phyloP scores from a whole-genome alignment of 768 basidiomycete species.

The Lentinula raphanica region DNA sequence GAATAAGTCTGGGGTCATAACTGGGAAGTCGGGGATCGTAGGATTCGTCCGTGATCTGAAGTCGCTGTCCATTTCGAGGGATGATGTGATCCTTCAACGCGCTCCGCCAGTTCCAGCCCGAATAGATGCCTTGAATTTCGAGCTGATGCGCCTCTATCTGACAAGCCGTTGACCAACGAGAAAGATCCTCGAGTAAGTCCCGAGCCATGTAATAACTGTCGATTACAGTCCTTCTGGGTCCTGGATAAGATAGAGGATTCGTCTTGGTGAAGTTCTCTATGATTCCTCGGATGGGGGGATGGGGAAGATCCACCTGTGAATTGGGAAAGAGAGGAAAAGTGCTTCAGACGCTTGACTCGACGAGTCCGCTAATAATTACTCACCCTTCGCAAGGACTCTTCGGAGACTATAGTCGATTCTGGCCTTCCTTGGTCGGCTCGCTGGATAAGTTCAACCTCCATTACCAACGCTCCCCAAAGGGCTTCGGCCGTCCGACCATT shows the following conservation, averaged over 20 bases:
- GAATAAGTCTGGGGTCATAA: no score
- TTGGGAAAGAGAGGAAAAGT: no score
- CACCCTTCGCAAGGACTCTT: neutral
- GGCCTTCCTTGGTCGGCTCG: neutral
- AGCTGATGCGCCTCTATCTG: neutral
- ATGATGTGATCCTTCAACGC: neutral
- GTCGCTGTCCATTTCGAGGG: no score
- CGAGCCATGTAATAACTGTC: neutral
- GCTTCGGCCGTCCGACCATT: neutral
- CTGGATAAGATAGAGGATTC: neutral
- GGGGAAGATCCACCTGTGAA: neutral
- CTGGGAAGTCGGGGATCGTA: no score
- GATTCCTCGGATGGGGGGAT: no score
- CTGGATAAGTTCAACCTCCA: neutral
- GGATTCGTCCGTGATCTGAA: no score
- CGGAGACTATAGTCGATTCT: neutral
- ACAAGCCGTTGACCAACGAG: neutral
- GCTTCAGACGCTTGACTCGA: no score
- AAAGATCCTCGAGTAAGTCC: neutral
- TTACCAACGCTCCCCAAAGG: neutral
- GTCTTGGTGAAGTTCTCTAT: neutral
- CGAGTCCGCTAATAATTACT: no score
- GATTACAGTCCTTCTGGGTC: neutral
- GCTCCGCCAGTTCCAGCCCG: neutral
- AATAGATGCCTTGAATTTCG: neutral